Evolutionary conservation across 2,329 filamentous ascomycete genomes (phyloP).

Genomic region (Colletotrichum brevisporum): DNA sequence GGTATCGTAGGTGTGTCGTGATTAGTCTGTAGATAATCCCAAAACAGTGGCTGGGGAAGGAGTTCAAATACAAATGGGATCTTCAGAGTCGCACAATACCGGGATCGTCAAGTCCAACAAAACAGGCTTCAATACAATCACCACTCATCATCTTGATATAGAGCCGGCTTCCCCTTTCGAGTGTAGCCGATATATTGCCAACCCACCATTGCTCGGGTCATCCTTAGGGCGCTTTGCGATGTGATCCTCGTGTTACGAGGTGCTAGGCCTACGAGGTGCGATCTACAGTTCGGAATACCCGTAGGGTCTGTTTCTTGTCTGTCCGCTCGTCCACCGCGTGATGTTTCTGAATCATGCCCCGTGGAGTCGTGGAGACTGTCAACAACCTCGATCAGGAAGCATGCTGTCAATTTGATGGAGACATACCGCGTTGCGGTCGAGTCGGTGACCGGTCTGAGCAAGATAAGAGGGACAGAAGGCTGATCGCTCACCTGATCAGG

Average conservation of each 20-base stretch:
- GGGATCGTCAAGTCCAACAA: constrained; percentile 4
- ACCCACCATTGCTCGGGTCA: not conserved
- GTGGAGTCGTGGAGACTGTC: not conserved
- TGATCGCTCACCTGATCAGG: not conserved
- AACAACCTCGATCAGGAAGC: not conserved
- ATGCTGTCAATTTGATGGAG: not conserved
- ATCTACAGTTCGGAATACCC: not conserved
- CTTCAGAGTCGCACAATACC: not conserved
- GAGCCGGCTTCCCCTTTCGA: not conserved
- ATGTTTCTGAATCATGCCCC: not conserved
- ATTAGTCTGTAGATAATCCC: not conserved
- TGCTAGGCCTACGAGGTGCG: not conserved
- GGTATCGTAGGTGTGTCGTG: not conserved
- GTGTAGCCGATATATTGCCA: not conserved
- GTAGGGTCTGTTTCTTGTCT: not conserved
- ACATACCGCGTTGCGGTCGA: not conserved
- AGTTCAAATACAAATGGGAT: not conserved
- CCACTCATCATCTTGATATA: not conserved
- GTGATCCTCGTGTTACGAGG: not conserved
- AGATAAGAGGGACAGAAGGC: not conserved
- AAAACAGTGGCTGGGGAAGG: not conserved
- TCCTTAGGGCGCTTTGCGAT: not conserved
- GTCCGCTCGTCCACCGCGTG: not conserved
- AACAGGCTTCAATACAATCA: not conserved
- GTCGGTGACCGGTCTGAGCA: not conserved